Percentiles rank a stretch among this genome's conserved stretches.
These are phyloP conservation scores for Gypsophila paniculata DNA, from an alignment of 179 eudicot species.

Conservation along the genomic window DNA sequence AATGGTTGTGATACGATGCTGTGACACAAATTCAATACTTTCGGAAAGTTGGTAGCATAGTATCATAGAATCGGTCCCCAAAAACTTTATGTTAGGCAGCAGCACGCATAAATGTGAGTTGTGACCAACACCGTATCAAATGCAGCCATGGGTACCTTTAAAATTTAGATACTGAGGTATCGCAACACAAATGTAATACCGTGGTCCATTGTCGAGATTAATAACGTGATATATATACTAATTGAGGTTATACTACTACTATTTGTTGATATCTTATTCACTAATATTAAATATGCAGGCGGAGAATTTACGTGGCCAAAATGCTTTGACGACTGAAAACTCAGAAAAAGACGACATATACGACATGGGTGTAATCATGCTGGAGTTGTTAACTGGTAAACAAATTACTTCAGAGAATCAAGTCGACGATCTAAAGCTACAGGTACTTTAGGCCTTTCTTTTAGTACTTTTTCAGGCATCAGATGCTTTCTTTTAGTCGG, in stretches of 20 bases:
- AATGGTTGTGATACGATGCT: no score
- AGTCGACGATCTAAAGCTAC: slow-evolving; percentile 45
- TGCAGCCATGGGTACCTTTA: not conserved
- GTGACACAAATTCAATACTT: no score
- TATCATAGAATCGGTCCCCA: not conserved
- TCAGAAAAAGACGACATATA: slow-evolving; percentile 71
- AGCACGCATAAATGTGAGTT: no score
- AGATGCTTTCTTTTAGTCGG: slow-evolving; percentile 8
- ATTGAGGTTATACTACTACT: no score
- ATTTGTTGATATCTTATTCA: no score
- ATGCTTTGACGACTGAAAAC: slow-evolving; percentile 27
- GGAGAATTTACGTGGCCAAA: slow-evolving; percentile 19
- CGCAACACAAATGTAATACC: not conserved
- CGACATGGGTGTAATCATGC: slow-evolving; percentile 63
- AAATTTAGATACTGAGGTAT: not conserved
- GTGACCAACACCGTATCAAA: not conserved
- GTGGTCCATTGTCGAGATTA: no score
- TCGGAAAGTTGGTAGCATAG: not conserved
- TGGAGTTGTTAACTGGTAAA: slow-evolving; percentile 69
- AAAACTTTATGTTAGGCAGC: no score
- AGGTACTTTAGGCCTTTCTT: slow-evolving; percentile 43
- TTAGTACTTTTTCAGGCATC: not conserved
- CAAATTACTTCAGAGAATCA: slow-evolving; percentile 52
- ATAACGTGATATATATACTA: no score
- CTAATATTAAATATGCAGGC: slow-evolving; percentile 19